These are phyloP conservation scores for Pichia kluyveri DNA, from an alignment of 805 yeast species.

Conservation along the genomic window DNA sequence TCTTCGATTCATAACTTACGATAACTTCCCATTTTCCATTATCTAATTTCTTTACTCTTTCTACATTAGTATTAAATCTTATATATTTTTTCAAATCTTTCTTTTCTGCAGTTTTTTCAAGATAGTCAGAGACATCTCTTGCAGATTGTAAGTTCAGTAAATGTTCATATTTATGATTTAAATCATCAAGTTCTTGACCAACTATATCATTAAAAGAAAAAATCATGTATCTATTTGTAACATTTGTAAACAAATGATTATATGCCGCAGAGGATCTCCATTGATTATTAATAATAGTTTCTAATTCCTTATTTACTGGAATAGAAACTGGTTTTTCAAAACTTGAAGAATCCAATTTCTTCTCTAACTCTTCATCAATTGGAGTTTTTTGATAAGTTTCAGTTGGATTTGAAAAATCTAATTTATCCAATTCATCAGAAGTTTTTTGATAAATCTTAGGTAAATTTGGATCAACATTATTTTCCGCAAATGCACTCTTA, in stretches of 20 bases:
- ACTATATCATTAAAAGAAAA: conserved; percentile 27
- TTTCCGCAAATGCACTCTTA: conserved; percentile 6
- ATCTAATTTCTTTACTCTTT: conserved; percentile 23
- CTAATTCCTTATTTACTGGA: background rate
- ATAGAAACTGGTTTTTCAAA: conserved; percentile 26
- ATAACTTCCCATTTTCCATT: conserved; percentile 30
- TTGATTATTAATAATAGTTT: conserved; percentile 13
- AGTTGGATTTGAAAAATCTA: conserved; percentile 5
- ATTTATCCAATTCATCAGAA: background rate
- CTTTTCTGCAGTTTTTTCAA: conserved; percentile 15
- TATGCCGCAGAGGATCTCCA: conserved; percentile 34
- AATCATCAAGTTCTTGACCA: conserved; percentile 3
- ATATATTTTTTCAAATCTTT: conserved; percentile 25
- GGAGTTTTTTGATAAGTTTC: conserved; percentile 6
- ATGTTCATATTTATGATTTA: conserved; percentile 7
- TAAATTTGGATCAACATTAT: conserved; percentile 16
- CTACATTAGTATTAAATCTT: conserved; percentile 35
- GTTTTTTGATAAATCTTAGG: conserved; percentile 6
- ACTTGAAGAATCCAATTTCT: conserved; percentile 19
- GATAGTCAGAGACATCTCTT: conserved; percentile 14
- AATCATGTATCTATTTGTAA: conserved; percentile 30
- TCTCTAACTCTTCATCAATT: conserved; percentile 9
- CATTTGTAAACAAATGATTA: conserved; percentile 33
- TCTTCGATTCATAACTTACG: conserved; percentile 9
- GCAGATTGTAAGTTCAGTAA: conserved; percentile 20